These are phyloP conservation scores for Eucalyptus shirleyi DNA, from an alignment of 345 rosid species.

Conservation along the genomic window DNA sequence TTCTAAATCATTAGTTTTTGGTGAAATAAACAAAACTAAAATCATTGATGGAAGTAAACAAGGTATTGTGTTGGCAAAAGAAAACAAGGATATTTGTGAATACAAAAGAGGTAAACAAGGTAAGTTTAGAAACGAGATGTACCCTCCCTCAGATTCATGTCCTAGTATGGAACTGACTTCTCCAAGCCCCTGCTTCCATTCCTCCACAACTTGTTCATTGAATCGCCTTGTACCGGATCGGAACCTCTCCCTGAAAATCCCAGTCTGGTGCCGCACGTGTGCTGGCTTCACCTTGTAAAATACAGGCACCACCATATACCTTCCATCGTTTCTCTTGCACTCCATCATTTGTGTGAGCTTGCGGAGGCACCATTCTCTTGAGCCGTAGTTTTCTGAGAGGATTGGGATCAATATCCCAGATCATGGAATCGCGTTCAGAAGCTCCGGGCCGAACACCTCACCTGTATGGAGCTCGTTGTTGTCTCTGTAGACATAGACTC, in stretches of 20 bases:
- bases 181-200: background rate
- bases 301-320: background rate
- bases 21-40: no score
- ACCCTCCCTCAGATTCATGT: background rate
- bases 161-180: background rate
- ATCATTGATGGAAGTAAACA: background rate
- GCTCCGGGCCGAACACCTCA: background rate
- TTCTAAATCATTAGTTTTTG: background rate
- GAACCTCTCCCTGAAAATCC: background rate
- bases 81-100: background rate
- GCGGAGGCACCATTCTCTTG: background rate
- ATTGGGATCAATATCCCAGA: background rate
- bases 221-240: background rate
- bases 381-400: background rate
- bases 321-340: background rate
- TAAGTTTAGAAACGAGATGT: background rate
- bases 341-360: background rate
- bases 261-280: background rate
- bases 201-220: background rate
- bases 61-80: background rate
- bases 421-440: background rate
- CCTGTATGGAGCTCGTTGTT: background rate
- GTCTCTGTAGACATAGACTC: background rate
- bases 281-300: background rate
- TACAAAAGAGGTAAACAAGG: background rate